Evolutionary conservation across 1,284 basidiomycete species (phyloP), one percentile per base, ranked within the genome.

Genomic region (Cryptococcus sp.): DNA sequence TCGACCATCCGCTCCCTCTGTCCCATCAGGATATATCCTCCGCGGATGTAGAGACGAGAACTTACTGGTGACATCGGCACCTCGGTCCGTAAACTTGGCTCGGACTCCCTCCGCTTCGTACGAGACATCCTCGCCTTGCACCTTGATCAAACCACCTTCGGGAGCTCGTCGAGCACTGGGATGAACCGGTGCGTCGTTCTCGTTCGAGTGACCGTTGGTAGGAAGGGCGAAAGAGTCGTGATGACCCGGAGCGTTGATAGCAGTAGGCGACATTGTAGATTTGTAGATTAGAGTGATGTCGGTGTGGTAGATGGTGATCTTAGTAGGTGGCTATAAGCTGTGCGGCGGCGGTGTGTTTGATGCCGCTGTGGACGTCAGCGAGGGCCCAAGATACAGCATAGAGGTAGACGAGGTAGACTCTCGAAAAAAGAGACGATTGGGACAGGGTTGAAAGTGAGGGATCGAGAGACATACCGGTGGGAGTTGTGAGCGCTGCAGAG

Each of bases 101-200:
- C 82, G 85, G 77, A 95, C 92, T 34, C 67, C 69, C 49, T 86
- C 83, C 65, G 85, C 82, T 43, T 83, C 80, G 77, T 93, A 95
- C 41, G 77, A 71, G 22, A 89, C 89, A 68, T 84, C 83, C 63
- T 86, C 84, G 48, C 85, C 85, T 71, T 90, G 84, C 63, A 95
- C 88, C 59, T 82, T 81, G 76, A 97, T 82, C 45, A 73, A 54
- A 22, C 72, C 71, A 28, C 72, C 73, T 45, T 66, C 66, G 40
- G 83, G 78, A 62, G 84, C 82, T 68, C 89, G 84, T 51, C 77
- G 83, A 39, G 91, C 84, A 52, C 87, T 93, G 48, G 91, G 87
- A 72, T 95, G 91, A 63, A 92, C 76, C 40, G 67, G 56, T 39
- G 58, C 54, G 37, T 64, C 59, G 50, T 58, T 52, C n/a, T 81